Percentiles rank a stretch among this genome's conserved stretches.
These are phyloP conservation scores for Nothopassalora personata DNA, from an alignment of 2,329 filamentous ascomycete genomes.

Conservation along the genomic window DNA sequence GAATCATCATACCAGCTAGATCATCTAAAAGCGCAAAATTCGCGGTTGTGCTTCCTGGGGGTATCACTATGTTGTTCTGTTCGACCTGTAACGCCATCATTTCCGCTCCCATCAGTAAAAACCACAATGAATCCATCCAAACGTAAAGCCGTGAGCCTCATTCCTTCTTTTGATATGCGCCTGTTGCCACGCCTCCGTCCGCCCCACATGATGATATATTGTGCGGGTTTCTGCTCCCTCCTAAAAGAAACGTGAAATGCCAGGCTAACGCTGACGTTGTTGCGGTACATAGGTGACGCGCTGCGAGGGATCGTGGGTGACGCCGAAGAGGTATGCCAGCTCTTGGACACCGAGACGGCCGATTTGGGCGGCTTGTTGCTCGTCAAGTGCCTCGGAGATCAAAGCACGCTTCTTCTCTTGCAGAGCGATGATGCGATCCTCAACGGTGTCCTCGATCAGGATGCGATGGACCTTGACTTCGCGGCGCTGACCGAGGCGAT, in stretches of 20 bases:
- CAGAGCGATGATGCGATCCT: conserved; percentile 75
- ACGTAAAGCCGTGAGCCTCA: not conserved
- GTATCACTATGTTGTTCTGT: conserved; percentile 1
- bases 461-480: conserved; percentile 76
- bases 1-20: not conserved
- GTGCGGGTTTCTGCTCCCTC: not conserved
- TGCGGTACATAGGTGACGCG: conserved; percentile 18
- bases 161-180: not conserved
- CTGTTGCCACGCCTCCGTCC: not conserved
- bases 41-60: not conserved
- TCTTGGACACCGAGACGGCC: conserved; percentile 62
- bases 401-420: conserved; percentile 74
- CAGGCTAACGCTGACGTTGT: not conserved
- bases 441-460: conserved; percentile 70
- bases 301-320: conserved; percentile 26
- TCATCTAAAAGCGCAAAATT: not conserved
- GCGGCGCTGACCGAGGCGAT: conserved; percentile 75
- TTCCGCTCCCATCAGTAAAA: not conserved
- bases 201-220: not conserved
- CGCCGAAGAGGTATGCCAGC: conserved; percentile 63
- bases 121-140: not conserved
- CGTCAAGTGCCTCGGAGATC: conserved; percentile 74
- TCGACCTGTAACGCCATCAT: not conserved
- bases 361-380: conserved; percentile 62
- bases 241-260: too few species aligned